phyloP scores from a whole-genome alignment of 139 green algal genomes.

The Volvox reticuliferus region DNA sequence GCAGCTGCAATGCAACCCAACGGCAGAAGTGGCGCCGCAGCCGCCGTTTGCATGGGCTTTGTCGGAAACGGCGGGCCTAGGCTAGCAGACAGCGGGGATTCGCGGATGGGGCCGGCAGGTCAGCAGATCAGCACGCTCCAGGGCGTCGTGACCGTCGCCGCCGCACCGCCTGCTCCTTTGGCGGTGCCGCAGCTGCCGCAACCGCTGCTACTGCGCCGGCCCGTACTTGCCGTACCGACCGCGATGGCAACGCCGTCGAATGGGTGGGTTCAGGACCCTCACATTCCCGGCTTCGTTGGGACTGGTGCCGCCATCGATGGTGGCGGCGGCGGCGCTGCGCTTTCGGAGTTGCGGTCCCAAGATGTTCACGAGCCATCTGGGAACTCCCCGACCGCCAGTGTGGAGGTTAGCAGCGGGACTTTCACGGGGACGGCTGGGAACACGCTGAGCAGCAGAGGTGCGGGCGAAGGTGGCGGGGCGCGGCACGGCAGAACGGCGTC shows the following conservation, averaged over 20 bases:
- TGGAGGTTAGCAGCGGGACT: conserved; percentile 29
- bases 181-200: conserved; percentile 10
- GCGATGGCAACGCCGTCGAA: background rate
- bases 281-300: background rate
- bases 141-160: background rate
- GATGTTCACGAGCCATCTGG: conserved; percentile 1
- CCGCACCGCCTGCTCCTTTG: background rate
- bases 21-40: background rate
- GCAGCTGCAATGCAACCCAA: background rate
- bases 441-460: background rate
- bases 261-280: background rate
- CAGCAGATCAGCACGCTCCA: background rate
- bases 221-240: background rate
- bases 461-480: background rate
- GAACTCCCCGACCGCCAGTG: conserved; percentile 12
- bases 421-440: background rate
- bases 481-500: background rate
- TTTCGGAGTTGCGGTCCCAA: background rate
- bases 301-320: background rate
- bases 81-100: background rate
- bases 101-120: background rate
- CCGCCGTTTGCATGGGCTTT: no score
- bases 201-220: conserved; percentile 16
- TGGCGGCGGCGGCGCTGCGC: background rate
- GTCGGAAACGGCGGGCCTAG: background rate